Evolutionary conservation across 179 eudicot species (phyloP).

Genomic region (Monotropa hypopitys): DNA sequence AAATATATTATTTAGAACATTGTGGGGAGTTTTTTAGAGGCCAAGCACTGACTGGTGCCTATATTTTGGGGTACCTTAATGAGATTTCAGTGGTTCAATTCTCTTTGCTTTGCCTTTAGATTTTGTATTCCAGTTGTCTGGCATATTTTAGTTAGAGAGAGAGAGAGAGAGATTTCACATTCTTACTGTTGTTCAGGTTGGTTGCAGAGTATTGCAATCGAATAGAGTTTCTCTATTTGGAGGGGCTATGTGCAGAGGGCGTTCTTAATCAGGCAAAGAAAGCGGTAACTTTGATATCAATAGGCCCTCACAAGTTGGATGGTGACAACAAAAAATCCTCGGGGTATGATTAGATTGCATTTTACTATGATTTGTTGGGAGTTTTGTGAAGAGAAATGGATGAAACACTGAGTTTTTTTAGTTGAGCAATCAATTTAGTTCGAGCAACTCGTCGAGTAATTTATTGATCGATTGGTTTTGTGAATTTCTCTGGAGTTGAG

Average conservation of each 20-base stretch:
- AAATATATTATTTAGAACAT: constrained; percentile 28
- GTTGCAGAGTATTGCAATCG: not conserved
- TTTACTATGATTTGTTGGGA: not conserved
- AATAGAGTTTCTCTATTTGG: not conserved
- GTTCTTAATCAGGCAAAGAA: not conserved
- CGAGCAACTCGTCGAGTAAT: no score
- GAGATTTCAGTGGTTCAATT: not conserved
- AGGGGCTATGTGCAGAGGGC: not conserved
- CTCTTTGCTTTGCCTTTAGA: not conserved
- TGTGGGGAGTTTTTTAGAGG: constrained; percentile 6
- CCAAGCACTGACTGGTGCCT: constrained; percentile 1
- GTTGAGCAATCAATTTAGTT: no score
- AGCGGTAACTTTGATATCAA: not conserved
- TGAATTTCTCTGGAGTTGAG: no score
- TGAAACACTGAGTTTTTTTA: no score
- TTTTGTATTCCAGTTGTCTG: not conserved
- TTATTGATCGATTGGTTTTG: no score
- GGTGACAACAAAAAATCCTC: not conserved
- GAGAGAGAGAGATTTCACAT: not conserved
- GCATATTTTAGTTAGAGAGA: not conserved
- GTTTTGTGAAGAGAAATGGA: not conserved
- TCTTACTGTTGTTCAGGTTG: constrained; percentile 6
- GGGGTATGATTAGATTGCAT: not conserved
- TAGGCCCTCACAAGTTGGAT: not conserved
- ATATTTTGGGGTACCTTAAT: not conserved